Base-by-base conservation (phyloP, 2,329 filamentous ascomycete species). In the Sporothrix humicola region DNA sequence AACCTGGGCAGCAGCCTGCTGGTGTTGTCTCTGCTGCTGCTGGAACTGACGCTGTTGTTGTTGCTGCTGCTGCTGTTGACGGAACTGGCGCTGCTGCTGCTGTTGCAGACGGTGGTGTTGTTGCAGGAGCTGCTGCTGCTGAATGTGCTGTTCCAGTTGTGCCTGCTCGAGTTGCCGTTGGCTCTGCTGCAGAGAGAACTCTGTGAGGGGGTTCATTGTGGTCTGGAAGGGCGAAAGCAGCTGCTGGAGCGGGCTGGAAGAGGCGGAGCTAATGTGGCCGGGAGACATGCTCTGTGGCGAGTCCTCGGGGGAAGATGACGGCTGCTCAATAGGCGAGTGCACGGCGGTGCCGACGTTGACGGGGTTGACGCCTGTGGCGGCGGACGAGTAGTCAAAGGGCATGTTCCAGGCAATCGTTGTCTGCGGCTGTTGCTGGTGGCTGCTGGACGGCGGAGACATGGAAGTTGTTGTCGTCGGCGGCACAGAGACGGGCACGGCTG, bases 151-250 rank as follows among this genome's bases (percentile, higher is more conserved):
- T 44, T 81, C 79, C 20, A 82, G 72, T 52, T 87, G 86, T 69
- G 87, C 69, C 17, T 75, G 79, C 59, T 85, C 84, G 20, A 77
- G 79, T 63, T 85, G 84, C 74, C 85, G 84, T 77, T 86, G 86
- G 69, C 87, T 85, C 76, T 88, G 86, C 72, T 87, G 85, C 70
- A 91, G 84, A 26, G 89, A 86, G 88, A 89, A 91, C 81, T 91
- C 88, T 65, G 87, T 87, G 76, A 91, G 80, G 69, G 86, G 81
- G 78, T 87, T 87, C 72, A 83, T 81, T 59, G 85, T 80, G 66
- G 84, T 81, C 78, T 87, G 85, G 79, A 85, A 89, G 3, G 88
- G 87, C 76, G 88, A 89, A 46, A 87, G 85, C 74, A 88, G 86
- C 74, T 86, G 84, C 74, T 87, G 85, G 76, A 85, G 85, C 73